These are phyloP conservation scores for Trametes cingulata DNA, from an alignment of 768 basidiomycete genomes.

Conservation along the genomic window DNA sequence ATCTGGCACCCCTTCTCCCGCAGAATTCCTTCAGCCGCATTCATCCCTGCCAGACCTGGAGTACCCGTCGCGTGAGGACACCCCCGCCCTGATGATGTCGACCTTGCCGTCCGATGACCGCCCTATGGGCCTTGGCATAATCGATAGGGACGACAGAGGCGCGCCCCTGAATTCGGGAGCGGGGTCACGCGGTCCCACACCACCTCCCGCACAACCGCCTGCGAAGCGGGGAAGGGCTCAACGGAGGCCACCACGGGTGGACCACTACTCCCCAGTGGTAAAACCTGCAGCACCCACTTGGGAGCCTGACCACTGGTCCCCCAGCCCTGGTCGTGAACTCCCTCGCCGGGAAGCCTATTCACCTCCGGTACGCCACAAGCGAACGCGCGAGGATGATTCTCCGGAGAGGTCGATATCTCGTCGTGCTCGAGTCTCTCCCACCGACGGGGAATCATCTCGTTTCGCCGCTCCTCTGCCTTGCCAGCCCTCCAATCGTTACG, in stretches of 20 bases:
- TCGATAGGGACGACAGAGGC: neutral
- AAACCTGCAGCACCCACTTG: neutral
- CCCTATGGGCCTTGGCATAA: neutral
- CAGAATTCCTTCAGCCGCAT: neutral
- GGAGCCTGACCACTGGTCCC: constrained; percentile 4
- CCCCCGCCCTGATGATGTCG: neutral
- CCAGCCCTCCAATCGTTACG: neutral
- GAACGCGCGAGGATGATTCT: constrained; percentile 1
- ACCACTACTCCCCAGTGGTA: too few relatives aligned
- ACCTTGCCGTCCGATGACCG: neutral
- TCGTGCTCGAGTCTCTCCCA: neutral
- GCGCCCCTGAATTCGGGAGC: neutral
- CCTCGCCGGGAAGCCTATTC: neutral
- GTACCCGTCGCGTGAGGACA: constrained; percentile 3
- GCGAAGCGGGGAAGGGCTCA: neutral
- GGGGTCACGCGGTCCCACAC: neutral
- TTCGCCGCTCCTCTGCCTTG: neutral
- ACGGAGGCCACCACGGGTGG: neutral
- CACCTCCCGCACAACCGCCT: neutral
- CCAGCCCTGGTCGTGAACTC: neutral
- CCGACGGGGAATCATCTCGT: neutral
- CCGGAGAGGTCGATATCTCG: neutral
- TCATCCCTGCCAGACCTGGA: constrained; percentile 5
- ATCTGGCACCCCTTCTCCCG: neutral
- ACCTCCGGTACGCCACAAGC: constrained; percentile 7